These are phyloP conservation scores for Leccinum truebloodii DNA, from an alignment of 768 basidiomycete genomes.

Conservation along the genomic window DNA sequence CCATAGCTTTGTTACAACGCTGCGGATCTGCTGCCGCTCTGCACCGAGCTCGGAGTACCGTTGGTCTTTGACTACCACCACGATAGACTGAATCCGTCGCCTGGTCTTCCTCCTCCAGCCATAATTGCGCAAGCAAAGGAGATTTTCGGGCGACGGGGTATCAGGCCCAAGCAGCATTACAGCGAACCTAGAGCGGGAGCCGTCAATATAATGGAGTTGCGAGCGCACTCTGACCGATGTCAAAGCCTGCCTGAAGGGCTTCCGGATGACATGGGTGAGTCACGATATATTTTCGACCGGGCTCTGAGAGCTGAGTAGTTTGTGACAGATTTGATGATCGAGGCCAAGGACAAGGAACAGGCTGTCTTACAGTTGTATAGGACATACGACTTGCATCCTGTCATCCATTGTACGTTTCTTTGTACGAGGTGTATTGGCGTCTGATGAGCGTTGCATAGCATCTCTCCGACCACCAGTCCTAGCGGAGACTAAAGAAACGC, in stretches of 20 bases:
- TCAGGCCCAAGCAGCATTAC: constrained; percentile 89
- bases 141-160: constrained; percentile 75
- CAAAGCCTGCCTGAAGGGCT: constrained; percentile 61
- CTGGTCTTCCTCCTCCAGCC: constrained; percentile 51
- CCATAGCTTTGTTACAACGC: constrained; percentile 78
- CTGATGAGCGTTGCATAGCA: constrained; percentile 12
- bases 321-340: constrained; percentile 79
- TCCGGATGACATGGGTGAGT: constrained; percentile 66
- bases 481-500: constrained; percentile 42
- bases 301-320: background rate
- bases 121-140: constrained; percentile 77
- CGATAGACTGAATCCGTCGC: constrained; percentile 65
- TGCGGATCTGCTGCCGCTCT: constrained; percentile 84
- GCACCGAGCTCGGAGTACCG: constrained; percentile 79
- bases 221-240: constrained; percentile 88
- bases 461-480: constrained; percentile 45
- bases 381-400: constrained; percentile 69
- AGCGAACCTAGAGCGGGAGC: constrained; percentile 90
- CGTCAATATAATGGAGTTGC: constrained; percentile 75
- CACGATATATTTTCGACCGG: background rate
- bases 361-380: constrained; percentile 85
- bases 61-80: constrained; percentile 84
- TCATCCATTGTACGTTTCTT: constrained; percentile 51
- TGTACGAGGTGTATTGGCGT: no score
- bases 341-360: constrained; percentile 93